These are phyloP conservation scores for Chlamydomonas applanata DNA, from an alignment of 139 green algal genomes.

Conservation along the genomic window DNA sequence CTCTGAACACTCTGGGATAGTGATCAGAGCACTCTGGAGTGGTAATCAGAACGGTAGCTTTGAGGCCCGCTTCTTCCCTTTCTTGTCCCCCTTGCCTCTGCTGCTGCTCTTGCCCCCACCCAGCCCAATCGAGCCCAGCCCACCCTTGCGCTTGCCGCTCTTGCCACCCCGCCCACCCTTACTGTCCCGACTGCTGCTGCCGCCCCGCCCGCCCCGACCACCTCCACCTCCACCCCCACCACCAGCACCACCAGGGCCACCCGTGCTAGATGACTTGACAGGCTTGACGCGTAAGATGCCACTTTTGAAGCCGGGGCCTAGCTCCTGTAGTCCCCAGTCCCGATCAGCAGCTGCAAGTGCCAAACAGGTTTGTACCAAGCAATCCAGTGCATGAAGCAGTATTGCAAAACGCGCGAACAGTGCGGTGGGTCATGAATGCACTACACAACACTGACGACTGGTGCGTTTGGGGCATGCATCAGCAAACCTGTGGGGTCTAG, in stretches of 20 bases:
- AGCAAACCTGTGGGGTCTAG: not conserved
- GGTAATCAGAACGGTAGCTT: no score
- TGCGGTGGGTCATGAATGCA: not conserved
- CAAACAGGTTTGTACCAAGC: not conserved
- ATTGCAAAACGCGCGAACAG: not conserved
- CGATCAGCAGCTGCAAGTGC: constrained; percentile 34
- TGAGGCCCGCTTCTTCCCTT: not conserved
- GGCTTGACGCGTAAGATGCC: constrained; percentile 53
- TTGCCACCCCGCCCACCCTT: no score
- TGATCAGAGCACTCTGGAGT: no score
- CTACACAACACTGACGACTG: not conserved
- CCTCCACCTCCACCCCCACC: no score
- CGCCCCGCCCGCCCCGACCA: no score
- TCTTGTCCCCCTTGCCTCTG: not conserved
- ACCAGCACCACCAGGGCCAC: no score
- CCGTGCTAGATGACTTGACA: constrained; percentile 5
- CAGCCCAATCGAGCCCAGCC: not conserved
- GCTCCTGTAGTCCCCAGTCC: constrained; percentile 62
- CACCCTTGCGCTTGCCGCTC: no score
- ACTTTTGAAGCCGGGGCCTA: constrained; percentile 47
- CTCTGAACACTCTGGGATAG: no score
- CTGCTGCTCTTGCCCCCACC: constrained; percentile 5
- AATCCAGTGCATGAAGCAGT: not conserved
- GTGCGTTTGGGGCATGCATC: no score
- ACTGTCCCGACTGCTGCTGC: no score